Conservation (phyloP, 164 flowering plant genomes). For the Vitis cinerea region DNA sequence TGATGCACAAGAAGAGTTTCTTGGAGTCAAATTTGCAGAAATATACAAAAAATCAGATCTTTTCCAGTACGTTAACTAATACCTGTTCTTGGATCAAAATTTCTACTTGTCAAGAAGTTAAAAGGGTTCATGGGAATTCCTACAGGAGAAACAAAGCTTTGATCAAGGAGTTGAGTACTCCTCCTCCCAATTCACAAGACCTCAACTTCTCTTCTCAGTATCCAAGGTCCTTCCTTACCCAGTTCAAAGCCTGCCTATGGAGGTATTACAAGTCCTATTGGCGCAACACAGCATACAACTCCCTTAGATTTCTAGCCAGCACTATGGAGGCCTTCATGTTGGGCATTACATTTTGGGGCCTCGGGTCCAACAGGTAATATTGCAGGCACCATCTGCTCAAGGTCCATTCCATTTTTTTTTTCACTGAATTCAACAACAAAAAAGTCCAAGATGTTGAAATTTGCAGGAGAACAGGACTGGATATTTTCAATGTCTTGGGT, state of each 20-base stretch:
- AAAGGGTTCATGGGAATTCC: not conserved
- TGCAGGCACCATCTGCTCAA: not conserved
- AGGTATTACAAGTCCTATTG: constrained; percentile 9
- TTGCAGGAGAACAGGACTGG: constrained; percentile 9
- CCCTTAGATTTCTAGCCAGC: constrained; percentile 2
- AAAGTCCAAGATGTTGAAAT: not conserved
- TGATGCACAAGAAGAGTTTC: constrained; percentile 31
- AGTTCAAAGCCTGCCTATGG: constrained; percentile 13
- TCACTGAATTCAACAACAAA: too few relatives aligned
- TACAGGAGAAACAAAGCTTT: constrained; percentile 9
- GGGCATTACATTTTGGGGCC: constrained; percentile 14
- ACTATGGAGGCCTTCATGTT: not conserved
- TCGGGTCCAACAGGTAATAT: constrained; percentile 6
- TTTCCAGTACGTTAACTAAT: constrained; percentile 16
- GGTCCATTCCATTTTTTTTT: too few relatives aligned
- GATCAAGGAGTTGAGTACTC: constrained; percentile 1
- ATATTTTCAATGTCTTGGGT: constrained; percentile 17
- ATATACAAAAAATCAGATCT: constrained; percentile 37
- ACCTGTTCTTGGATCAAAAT: not conserved
- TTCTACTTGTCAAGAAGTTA: not conserved
- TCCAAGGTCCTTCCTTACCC: constrained; percentile 7
- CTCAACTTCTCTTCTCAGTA: constrained; percentile 6
- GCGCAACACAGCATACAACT: constrained; percentile 8
- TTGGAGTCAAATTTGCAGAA: constrained; percentile 31
- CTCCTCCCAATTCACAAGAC: constrained; percentile 6